Conservation (phyloP, 306 rosid species). For the Mucuna pruriens region DNA sequence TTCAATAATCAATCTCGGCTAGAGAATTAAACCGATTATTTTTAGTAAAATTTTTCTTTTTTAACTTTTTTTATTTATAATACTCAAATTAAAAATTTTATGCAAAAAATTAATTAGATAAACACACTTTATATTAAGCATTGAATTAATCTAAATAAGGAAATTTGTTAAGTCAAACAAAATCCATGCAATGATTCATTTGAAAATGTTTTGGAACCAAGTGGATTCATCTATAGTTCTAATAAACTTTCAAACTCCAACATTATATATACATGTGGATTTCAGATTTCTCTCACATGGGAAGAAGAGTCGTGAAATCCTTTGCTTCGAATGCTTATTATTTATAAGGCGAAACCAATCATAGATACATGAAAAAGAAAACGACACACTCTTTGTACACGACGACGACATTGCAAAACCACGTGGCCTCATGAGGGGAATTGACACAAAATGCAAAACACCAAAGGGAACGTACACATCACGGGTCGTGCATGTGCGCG, state of each 20-base stretch:
- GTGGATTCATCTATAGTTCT: background rate
- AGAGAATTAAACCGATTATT: too few relatives aligned
- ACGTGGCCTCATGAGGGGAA: slow-evolving; percentile 30
- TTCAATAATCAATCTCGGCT: too few relatives aligned
- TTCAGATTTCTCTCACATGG: background rate
- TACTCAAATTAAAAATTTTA: too few relatives aligned
- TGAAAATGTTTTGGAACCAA: background rate
- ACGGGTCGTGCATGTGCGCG: slow-evolving; percentile 32
- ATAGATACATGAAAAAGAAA: background rate
- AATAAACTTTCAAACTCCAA: background rate
- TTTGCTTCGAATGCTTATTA: slow-evolving; percentile 6
- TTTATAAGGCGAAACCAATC: background rate
- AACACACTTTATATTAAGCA: too few relatives aligned
- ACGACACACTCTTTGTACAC: background rate
- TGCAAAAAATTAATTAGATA: too few relatives aligned
- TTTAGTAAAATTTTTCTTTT: too few relatives aligned
- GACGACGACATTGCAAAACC: background rate
- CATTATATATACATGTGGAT: background rate
- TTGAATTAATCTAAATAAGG: background rate
- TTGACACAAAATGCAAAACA: background rate
- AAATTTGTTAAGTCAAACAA: background rate
- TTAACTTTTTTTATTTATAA: too few relatives aligned
- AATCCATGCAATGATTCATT: background rate
- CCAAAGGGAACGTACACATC: background rate
- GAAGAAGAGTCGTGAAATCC: slow-evolving; percentile 22